A percentile compares a stretch with the other conserved stretches of the same genome.
These are phyloP conservation scores for Quercus wislizeni DNA, from an alignment of 306 rosid genomes.

Conservation along the genomic window DNA sequence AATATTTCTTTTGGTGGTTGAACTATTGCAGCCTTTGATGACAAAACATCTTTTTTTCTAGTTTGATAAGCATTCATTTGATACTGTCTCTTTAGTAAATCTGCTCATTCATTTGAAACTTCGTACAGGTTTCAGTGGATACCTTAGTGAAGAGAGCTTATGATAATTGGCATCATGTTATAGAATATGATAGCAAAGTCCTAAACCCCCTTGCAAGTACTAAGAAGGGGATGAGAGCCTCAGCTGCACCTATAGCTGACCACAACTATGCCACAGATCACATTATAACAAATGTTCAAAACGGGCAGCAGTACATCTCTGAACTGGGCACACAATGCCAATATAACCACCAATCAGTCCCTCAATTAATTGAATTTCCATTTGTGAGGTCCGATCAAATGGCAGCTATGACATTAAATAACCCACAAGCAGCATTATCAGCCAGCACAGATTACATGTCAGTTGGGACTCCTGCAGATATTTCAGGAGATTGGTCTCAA, in stretches of 20 bases:
- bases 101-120: conserved; percentile 18
- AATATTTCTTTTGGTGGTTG: background rate
- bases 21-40: background rate
- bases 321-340: conserved; percentile 38
- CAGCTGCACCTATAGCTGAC: conserved; percentile 26
- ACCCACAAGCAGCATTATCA: conserved; percentile 41
- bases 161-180: conserved; percentile 79
- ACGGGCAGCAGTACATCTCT: conserved; percentile 39
- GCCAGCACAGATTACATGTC: conserved; percentile 41
- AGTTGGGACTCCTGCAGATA: conserved; percentile 37
- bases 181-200: conserved; percentile 71
- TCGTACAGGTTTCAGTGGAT: conserved; percentile 74
- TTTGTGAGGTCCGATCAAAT: conserved; percentile 44
- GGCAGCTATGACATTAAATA: conserved; percentile 28
- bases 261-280: conserved; percentile 32
- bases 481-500: conserved; percentile 56
- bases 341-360: conserved; percentile 25
- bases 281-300: conserved; percentile 36
- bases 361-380: conserved; percentile 43
- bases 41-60: background rate
- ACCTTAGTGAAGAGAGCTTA: conserved; percentile 73
- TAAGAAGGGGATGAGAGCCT: conserved; percentile 33
- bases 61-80: background rate
- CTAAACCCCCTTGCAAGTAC: conserved; percentile 37
- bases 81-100: background rate